Percentiles rank a stretch among this genome's conserved stretches.
phyloP scores from a whole-genome alignment of 257 asterid genomes.

The Primulina huaijiensis region DNA sequence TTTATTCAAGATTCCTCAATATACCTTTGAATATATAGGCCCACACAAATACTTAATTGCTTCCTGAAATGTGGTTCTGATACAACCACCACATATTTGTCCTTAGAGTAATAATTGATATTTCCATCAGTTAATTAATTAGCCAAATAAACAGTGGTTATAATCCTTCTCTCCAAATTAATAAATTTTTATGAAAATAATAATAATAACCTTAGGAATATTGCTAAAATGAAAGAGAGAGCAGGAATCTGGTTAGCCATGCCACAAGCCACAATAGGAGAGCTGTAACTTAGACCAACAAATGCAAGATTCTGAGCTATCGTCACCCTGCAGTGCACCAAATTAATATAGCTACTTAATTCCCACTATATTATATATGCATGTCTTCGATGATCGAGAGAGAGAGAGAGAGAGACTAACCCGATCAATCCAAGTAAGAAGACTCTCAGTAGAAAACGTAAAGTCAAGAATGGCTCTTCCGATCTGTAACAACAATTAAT shows the following conservation, averaged over 20 bases:
- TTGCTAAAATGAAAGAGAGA: constrained; percentile 52
- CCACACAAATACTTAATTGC: no score
- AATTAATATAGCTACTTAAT: not conserved
- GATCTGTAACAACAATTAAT: constrained; percentile 35
- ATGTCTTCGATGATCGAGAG: no score
- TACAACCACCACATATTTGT: no score
- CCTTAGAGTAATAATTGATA: no score
- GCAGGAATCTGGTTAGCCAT: constrained; percentile 73
- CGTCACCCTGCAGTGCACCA: constrained; percentile 48
- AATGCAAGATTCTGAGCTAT: constrained; percentile 72
- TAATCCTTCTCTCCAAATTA: no score
- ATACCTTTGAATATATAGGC: no score
- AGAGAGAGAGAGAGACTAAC: constrained; percentile 28
- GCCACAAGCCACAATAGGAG: constrained; percentile 78
- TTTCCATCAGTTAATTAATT: no score
- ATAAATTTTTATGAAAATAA: no score
- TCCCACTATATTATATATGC: not conserved
- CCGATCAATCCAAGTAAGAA: constrained; percentile 69
- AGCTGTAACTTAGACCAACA: constrained; percentile 69
- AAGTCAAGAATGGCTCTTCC: constrained; percentile 41
- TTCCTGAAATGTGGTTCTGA: no score
- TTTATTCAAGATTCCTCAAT: no score
- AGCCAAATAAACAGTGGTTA: no score
- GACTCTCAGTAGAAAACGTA: constrained; percentile 41
- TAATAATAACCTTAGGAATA: constrained; percentile 47